These are phyloP conservation scores for Malus sylvestris DNA, from an alignment of 306 rosid genomes.

Conservation along the genomic window DNA sequence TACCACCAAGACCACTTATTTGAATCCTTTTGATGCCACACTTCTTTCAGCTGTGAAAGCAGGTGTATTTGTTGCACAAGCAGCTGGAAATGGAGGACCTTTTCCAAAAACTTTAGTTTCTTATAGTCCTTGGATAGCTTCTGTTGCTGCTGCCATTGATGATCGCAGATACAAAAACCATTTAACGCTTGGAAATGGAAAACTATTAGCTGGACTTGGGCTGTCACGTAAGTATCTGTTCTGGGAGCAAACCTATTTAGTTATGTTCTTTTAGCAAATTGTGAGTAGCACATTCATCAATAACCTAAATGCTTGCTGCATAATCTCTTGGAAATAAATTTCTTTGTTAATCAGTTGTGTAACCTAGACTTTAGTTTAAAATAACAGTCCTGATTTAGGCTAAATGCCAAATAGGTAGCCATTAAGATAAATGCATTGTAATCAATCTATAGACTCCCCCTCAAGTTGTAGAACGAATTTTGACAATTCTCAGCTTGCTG, in stretches of 20 bases:
- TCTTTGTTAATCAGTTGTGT: not conserved
- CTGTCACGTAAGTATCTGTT: slow-evolving; percentile 76
- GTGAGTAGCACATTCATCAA: not conserved
- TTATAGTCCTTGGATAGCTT: slow-evolving; percentile 95
- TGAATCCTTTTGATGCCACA: slow-evolving; percentile 97
- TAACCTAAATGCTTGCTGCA: not conserved
- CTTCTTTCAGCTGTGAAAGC: slow-evolving; percentile 99
- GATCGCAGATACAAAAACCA: slow-evolving; percentile 98
- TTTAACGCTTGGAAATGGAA: slow-evolving; percentile 90
- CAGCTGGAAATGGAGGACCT: slow-evolving; percentile 99
- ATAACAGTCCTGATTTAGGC: not conserved
- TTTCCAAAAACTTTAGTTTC: slow-evolving; percentile 94
- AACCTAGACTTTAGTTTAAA: not conserved
- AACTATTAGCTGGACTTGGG: slow-evolving; percentile 81
- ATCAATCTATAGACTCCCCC: not conserved
- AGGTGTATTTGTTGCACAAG: slow-evolving; percentile 98
- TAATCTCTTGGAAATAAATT: not conserved
- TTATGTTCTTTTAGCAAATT: not conserved
- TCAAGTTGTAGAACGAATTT: not conserved
- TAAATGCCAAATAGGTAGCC: not conserved
- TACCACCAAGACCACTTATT: slow-evolving; percentile 70
- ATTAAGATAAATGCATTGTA: not conserved
- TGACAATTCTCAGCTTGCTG: not conserved
- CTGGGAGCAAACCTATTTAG: not conserved
- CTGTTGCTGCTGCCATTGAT: slow-evolving; percentile 97